Percentiles rank a stretch among this genome's conserved stretches.
Conservation (phyloP, 1,284 basidiomycete genomes). For the Ganoderma boninense region DNA sequence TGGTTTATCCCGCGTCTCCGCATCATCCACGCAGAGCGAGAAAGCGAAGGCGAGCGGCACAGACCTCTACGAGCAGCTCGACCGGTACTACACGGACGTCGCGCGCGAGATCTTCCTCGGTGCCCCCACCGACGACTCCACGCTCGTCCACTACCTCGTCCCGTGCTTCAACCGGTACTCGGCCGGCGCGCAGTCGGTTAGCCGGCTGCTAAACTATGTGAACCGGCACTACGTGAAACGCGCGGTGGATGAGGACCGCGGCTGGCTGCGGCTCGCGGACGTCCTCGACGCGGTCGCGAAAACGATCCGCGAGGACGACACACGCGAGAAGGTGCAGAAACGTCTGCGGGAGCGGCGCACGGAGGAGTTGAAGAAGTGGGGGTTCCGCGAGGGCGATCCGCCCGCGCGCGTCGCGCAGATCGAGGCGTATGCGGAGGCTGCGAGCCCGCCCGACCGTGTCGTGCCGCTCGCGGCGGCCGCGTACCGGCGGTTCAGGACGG, state of each 20-base stretch:
- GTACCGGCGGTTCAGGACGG: constrained; percentile 72
- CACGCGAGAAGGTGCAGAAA: constrained; percentile 63
- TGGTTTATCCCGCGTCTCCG: constrained; percentile 31
- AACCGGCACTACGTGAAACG: constrained; percentile 83
- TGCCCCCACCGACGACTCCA: constrained; percentile 69
- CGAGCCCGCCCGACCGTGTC: constrained; percentile 69
- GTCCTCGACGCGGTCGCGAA: constrained; percentile 70
- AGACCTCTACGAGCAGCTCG: constrained; percentile 76
- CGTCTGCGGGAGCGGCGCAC: constrained; percentile 63
- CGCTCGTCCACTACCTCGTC: constrained; percentile 72
- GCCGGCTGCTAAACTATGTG: constrained; percentile 78
- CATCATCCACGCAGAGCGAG: constrained; percentile 28
- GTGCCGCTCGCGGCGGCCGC: constrained; percentile 70
- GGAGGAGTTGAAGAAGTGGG: constrained; percentile 76
- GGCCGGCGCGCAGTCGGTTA: constrained; percentile 68
- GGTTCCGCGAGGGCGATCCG: constrained; percentile 62
- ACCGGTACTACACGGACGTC: constrained; percentile 67
- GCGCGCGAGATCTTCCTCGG: constrained; percentile 69
- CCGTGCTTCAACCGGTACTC: constrained; percentile 74
- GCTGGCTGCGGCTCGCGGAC: constrained; percentile 75
- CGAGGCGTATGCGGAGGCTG: constrained; percentile 77
- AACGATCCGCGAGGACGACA: constrained; percentile 57
- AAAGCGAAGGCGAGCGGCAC: constrained; percentile 54
- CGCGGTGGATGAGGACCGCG: constrained; percentile 77
- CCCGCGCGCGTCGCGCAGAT: constrained; percentile 57